Evolutionary conservation across 495 filamentous ascomycete genomes (phyloP).

Genomic region (Filosporella fistucella): DNA sequence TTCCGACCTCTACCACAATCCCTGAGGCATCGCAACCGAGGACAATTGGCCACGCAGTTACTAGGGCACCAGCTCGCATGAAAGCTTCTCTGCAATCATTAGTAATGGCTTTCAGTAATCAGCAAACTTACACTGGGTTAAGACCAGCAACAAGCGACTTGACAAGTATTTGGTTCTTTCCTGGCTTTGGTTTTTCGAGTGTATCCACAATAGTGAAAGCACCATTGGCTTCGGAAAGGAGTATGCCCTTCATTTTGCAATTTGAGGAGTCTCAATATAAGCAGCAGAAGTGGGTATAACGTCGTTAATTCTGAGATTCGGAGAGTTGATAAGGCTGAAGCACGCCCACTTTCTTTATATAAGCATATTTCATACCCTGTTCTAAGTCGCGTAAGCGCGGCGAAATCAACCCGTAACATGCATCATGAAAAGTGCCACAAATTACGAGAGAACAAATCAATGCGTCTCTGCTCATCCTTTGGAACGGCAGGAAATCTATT

Average conservation of each 20-base stretch:
- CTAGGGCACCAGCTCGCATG: conserved; percentile 24
- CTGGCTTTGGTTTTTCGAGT: conserved; percentile 24
- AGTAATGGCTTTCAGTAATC: too few relatives aligned
- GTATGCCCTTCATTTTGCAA: conserved; percentile 28
- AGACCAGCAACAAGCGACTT: conserved; percentile 27
- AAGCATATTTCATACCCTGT: not conserved
- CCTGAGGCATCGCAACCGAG: conserved; percentile 29
- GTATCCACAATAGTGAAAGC: conserved; percentile 19
- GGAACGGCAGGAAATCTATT: too few relatives aligned
- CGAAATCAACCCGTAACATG: not conserved
- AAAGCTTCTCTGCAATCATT: conserved; percentile 18
- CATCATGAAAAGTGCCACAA: not conserved
- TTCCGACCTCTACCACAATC: conserved; percentile 25
- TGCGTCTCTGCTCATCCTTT: not conserved
- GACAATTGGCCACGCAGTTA: conserved; percentile 25
- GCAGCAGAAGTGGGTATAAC: not conserved
- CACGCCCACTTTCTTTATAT: not conserved
- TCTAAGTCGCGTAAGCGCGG: not conserved
- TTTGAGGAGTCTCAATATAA: not conserved
- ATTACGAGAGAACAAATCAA: not conserved
- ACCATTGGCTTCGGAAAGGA: conserved; percentile 17
- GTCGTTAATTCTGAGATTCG: not conserved
- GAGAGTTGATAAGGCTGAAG: not conserved
- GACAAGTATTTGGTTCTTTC: conserved; percentile 26
- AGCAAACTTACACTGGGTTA: conserved; percentile 28